These are phyloP conservation scores for Saturnispora halmiae DNA, from an alignment of 805 yeast genomes.

Conservation along the genomic window DNA sequence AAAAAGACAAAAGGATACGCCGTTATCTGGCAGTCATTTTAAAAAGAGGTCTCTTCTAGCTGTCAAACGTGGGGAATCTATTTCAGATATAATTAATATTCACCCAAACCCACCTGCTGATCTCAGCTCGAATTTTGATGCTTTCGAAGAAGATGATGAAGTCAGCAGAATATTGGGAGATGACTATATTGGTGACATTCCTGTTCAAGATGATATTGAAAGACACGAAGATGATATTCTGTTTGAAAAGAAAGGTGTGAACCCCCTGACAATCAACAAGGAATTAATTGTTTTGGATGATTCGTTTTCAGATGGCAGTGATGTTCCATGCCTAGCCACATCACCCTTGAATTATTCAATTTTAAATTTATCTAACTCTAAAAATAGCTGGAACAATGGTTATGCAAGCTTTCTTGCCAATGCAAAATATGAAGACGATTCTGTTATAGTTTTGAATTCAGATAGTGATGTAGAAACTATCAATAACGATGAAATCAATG, in stretches of 20 bases:
- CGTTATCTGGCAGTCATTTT: conserved; percentile 1
- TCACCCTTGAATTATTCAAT: not conserved
- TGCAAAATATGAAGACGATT: not conserved
- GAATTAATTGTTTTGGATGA: not conserved
- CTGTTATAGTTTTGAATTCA: not conserved
- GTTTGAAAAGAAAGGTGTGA: not conserved
- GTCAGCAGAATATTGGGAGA: conserved; percentile 11
- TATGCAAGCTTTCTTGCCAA: not conserved
- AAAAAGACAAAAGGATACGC: not conserved
- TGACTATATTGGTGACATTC: conserved; percentile 9
- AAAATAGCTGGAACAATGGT: not conserved
- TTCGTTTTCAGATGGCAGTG: conserved; percentile 5
- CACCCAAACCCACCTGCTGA: not conserved
- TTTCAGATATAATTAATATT: not conserved
- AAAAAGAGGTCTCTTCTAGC: conserved; percentile 9
- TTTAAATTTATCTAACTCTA: not conserved
- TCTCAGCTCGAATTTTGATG: conserved; percentile 1
- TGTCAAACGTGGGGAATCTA: not conserved
- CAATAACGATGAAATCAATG: not conserved
- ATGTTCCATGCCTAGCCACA: not conserved
- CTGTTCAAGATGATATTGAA: conserved; percentile 6
- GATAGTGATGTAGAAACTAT: conserved; percentile 5
- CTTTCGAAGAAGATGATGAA: conserved; percentile 12
- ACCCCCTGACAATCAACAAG: not conserved
- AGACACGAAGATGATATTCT: conserved; percentile 3